phyloP scores from a whole-genome alignment of 768 basidiomycete genomes.

The Leccinum longicurvipes region DNA sequence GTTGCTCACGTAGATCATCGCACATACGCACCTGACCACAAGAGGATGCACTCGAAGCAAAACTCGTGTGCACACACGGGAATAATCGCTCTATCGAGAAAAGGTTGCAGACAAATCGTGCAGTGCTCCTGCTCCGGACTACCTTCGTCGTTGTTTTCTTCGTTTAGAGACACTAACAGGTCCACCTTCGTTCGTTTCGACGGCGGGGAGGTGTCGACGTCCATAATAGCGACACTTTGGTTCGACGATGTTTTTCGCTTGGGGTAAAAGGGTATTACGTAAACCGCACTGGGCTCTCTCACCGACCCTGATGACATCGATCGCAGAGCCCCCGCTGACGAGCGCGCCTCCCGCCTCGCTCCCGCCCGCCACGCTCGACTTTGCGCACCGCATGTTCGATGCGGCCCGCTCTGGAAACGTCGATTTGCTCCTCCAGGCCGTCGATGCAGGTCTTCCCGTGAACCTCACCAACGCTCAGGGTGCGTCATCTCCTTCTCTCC shows the following conservation, averaged over 20 bases:
- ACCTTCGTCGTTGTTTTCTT: background rate
- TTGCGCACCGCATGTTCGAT: constrained; percentile 72
- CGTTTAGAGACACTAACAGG: constrained; percentile 2
- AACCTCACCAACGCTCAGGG: constrained; percentile 76
- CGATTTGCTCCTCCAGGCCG: constrained; percentile 51
- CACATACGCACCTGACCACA: constrained; percentile 73
- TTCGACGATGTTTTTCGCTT: background rate
- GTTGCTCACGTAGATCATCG: background rate
- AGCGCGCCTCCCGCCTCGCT: constrained; percentile 12
- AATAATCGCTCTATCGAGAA: constrained; percentile 76
- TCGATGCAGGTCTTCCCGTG: constrained; percentile 65
- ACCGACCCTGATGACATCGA: background rate
- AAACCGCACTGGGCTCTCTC: background rate
- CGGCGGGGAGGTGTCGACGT: constrained; percentile 15
- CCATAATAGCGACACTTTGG: too few species aligned
- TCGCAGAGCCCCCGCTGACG: background rate
- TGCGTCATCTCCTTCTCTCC: constrained; percentile 20
- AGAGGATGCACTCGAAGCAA: constrained; percentile 85
- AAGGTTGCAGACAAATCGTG: constrained; percentile 79
- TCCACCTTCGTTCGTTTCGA: constrained; percentile 41
- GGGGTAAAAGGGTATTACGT: background rate
- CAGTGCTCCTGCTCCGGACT: constrained; percentile 46
- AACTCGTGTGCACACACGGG: constrained; percentile 90
- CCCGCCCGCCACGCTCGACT: constrained; percentile 39
- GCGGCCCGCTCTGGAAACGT: constrained; percentile 62